Evolutionary conservation across 73 alveolate species (phyloP), one percentile per base, ranked within the genome.

Genomic region (Urostyla sp.): DNA sequence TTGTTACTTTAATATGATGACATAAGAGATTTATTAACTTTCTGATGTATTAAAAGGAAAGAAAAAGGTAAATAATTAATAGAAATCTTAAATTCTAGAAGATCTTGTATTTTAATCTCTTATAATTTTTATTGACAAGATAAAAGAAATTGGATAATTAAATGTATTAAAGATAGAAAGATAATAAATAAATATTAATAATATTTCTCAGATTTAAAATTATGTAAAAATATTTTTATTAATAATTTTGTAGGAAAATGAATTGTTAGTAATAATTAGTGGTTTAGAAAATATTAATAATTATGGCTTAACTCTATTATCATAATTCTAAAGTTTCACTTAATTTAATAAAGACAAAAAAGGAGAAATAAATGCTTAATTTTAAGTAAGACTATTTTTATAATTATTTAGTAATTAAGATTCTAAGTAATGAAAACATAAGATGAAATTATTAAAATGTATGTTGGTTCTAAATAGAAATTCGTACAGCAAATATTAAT

Each of bases 261-360:
- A 63, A 21, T 43, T 63, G 11, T 30, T 63, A 5, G 79, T 63
- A 21, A 5, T 63, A 18, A 34, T 63, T 20, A 63, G 50, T 43
- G 79, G 79, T 1, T 40, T 63, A 15, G 79, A 63, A 10, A 2
- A 5, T 46, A 63, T 63, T 16, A 43, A 38, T 13, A 2, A 2
- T 4, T 63, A 63, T 63, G 79, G 79, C 16, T 38, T 43, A 40
- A n/a, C 21, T 2, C n/a, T 63, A 1, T 13, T 63, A 43, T 43
- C 37, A 63, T 45, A 38, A 13, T 38, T n/a, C n/a, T n/a, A n/a
- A n/a, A 38, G 20, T 8, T 63, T 13, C n/a, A 43, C 38, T 2
- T 1, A 38, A 21, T 63, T 34, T 45, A 45, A 20, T n/a, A 20
- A 40, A 6, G 35, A 11, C 3, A 32, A 59, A 15, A 21, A 56